These are phyloP conservation scores for Oryza coarctata DNA, from an alignment of 176 grass and related monocot genomes.

Conservation along the genomic window DNA sequence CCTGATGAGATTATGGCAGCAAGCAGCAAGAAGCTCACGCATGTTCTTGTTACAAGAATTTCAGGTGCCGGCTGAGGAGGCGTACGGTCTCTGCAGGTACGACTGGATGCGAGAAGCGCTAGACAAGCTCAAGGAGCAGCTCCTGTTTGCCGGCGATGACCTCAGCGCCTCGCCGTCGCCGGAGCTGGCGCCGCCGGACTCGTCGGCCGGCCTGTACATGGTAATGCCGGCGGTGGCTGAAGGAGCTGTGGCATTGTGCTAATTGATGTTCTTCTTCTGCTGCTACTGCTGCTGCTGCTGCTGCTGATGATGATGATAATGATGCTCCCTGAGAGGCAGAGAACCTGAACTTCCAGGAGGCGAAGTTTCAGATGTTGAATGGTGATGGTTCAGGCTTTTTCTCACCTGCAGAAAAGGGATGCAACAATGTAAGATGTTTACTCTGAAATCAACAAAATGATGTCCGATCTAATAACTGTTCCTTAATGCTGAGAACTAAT, in stretches of 20 bases:
- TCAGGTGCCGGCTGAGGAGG: constrained; percentile 51
- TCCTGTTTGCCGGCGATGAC: constrained; percentile 1
- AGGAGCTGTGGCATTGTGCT: constrained; percentile 43
- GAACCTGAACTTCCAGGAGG: constrained; percentile 17
- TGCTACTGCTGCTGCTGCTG: not conserved
- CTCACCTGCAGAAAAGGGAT: constrained; percentile 26
- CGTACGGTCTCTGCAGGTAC: constrained; percentile 56
- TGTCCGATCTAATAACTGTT: constrained; percentile 1
- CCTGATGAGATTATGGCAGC: not conserved
- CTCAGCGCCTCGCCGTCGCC: not conserved
- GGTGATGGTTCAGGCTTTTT: not conserved
- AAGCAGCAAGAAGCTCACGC: not conserved
- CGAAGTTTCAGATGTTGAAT: not conserved
- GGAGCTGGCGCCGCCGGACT: constrained; percentile 5
- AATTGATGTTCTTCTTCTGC: not conserved
- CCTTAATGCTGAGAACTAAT: constrained; percentile 19
- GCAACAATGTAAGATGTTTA: not conserved
- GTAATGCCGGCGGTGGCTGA: constrained; percentile 8
- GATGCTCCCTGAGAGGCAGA: not conserved
- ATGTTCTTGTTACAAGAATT: not conserved
- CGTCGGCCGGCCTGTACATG: constrained; percentile 18
- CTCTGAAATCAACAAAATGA: constrained; percentile 2
- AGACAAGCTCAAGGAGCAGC: constrained; percentile 48
- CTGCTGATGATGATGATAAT: not conserved
- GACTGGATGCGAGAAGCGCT: constrained; percentile 76